Evolutionary conservation across 352 stramenopile species (phyloP).

Genomic region (Phytophthora tubulina): DNA sequence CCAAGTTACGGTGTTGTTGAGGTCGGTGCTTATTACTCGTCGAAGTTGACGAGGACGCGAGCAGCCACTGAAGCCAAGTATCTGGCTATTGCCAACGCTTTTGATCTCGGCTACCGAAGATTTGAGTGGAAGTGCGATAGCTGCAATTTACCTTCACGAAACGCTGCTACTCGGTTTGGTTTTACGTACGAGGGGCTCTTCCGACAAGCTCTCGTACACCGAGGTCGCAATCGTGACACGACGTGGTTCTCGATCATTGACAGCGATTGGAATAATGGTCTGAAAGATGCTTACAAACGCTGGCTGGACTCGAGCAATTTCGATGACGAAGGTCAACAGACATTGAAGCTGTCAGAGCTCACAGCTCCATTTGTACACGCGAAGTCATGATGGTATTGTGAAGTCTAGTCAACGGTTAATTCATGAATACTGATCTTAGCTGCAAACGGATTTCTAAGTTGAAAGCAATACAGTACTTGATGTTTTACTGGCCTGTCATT

Average conservation of each 20-base stretch:
- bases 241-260: slow-evolving; percentile 39
- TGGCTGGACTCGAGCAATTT: slow-evolving; percentile 28
- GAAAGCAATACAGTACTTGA: no score
- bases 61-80: slow-evolving; percentile 27
- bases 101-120: slow-evolving; percentile 31
- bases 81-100: slow-evolving; percentile 20
- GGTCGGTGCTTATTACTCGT: slow-evolving; percentile 23
- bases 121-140: slow-evolving; percentile 35
- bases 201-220: slow-evolving; percentile 19
- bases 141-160: slow-evolving; percentile 20
- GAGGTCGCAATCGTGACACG: slow-evolving; percentile 25
- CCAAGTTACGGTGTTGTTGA: slow-evolving; percentile 27
- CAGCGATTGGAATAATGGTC: slow-evolving; percentile 11
- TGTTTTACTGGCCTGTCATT: no score
- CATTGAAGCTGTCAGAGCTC: slow-evolving; percentile 29
- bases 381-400: neutral
- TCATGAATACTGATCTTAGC: no score
- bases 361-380: slow-evolving; percentile 26
- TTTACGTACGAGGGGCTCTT: slow-evolving; percentile 34
- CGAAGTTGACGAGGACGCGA: slow-evolving; percentile 14
- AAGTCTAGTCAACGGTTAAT: neutral
- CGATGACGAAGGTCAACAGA: slow-evolving; percentile 23
- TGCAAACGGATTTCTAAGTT: no score
- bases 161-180: slow-evolving; percentile 16
- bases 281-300: slow-evolving; percentile 16